A percentile compares a stretch with the other conserved stretches of the same genome.
phyloP scores from a whole-genome alignment of 805 yeast genomes.

The Spathaspora passalidarum region DNA sequence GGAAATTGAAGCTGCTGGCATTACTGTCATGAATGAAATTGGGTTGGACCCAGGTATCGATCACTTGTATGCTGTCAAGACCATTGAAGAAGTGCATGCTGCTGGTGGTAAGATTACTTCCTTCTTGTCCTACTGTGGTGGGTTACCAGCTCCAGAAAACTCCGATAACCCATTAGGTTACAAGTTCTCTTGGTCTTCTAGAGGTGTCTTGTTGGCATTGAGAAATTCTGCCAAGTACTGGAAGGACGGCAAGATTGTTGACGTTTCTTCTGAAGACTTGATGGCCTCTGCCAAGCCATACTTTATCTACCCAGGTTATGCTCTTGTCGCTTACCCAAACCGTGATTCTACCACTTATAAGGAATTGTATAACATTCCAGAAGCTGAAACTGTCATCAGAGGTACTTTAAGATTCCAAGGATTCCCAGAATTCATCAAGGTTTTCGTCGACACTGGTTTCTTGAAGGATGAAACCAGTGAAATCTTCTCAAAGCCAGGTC shows the following conservation, averaged over 20 bases:
- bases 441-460: slow-evolving; percentile 90
- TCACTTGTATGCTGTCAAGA: slow-evolving; percentile 96
- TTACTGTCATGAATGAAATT: slow-evolving; percentile 96
- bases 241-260: slow-evolving; percentile 78
- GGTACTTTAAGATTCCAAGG: slow-evolving; percentile 98
- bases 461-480: slow-evolving; percentile 72
- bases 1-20: slow-evolving; percentile 89
- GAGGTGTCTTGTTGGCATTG: slow-evolving; percentile 95
- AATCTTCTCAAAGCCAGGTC: slow-evolving; percentile 50
- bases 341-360: slow-evolving; percentile 94
- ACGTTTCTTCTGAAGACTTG: slow-evolving; percentile 81
- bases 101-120: slow-evolving; percentile 90
- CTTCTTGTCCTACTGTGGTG: slow-evolving; percentile 97
- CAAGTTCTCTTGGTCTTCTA: slow-evolving; percentile 98
- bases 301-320: slow-evolving; percentile 92
- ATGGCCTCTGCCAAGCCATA: slow-evolving; percentile 96
- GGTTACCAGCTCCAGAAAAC: slow-evolving; percentile 96
- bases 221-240: slow-evolving; percentile 91
- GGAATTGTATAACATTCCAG: slow-evolving; percentile 91
- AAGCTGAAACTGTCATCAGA: slow-evolving; percentile 94
- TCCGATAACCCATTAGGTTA: slow-evolving; percentile 98
- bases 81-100: slow-evolving; percentile 93
- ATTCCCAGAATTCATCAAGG: slow-evolving; percentile 97
- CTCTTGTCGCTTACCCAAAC: slow-evolving; percentile 95
- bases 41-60: slow-evolving; percentile 99